Evolutionary conservation across 2,329 filamentous ascomycete species (phyloP).

Genomic region (Phialophora chinensis): DNA sequence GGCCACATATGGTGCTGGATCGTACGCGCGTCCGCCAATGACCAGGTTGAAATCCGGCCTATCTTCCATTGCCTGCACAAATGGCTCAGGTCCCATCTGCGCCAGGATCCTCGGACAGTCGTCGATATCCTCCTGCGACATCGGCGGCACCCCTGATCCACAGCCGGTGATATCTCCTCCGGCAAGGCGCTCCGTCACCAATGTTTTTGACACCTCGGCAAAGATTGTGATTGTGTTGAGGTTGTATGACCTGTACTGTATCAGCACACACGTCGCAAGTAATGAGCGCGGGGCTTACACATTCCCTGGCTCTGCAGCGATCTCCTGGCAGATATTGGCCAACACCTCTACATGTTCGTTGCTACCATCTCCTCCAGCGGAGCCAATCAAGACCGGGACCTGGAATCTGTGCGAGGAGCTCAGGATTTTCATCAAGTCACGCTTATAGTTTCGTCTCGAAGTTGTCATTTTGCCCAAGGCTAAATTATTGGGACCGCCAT

Average conservation of each 20-base stretch:
- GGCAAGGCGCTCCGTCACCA: constrained; percentile 44
- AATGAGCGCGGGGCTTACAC: not conserved
- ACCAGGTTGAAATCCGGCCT: constrained; percentile 55
- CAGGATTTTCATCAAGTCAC: constrained; percentile 21
- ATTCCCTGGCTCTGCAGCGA: constrained; percentile 40
- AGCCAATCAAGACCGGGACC: constrained; percentile 48
- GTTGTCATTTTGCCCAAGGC: constrained; percentile 37
- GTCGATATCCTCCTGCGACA: constrained; percentile 50
- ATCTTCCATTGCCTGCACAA: constrained; percentile 49
- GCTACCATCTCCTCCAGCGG: constrained; percentile 56
- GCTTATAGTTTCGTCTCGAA: constrained; percentile 11
- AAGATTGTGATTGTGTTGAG: constrained; percentile 4
- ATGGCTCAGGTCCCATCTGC: constrained; percentile 56
- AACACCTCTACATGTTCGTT: constrained; percentile 52
- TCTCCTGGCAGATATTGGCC: constrained; percentile 47
- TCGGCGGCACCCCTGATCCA: constrained; percentile 47
- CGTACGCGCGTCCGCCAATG: constrained; percentile 54
- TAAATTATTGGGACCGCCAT: constrained; percentile 12
- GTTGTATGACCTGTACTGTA: not conserved
- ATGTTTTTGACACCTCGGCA: constrained; percentile 47
- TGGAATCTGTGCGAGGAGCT: constrained; percentile 47
- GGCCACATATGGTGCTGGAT: constrained; percentile 50
- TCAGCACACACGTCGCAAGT: constrained; percentile 32
- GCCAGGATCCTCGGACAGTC: constrained; percentile 48
- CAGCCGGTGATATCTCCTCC: constrained; percentile 45